Base-by-base conservation (phyloP, 2,329 filamentous ascomycete species). In the Juglanconis oblonga region DNA sequence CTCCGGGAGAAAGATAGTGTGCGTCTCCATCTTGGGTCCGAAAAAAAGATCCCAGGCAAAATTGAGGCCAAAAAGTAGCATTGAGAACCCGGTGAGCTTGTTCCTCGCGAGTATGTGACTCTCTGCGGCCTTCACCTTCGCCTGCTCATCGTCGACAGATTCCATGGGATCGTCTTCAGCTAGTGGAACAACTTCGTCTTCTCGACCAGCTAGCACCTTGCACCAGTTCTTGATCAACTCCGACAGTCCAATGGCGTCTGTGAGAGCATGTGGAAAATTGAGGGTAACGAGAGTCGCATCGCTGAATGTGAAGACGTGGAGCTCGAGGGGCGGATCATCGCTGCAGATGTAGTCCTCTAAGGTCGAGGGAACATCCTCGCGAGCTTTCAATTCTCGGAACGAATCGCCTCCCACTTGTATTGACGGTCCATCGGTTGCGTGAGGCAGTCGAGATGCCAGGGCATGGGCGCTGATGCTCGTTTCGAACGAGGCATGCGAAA, bases 261-360 rank as follows among this genome's bases (percentile, higher is more conserved):
- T 75, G 3, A 81, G 65, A 0, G 75, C 75, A 65, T 84, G 82
- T 1, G 77, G 74, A 69, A 73, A 81, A 2, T 70, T 69, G 1
- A 84, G 63, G 0, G 72, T 71, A 1, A 84, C 69, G 0, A 84
- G 65, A 0, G 81, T 84, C 0, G 79, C 77, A 57, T 85, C 77
- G 4, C 64, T 67, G 65, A 84, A 84, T 0, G 75, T 73, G 3
- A 76, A 74, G 48, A 83, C 70, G 61, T 81, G 78, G 3, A 84
- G 69, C 8, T 73, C 73, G 7, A 84, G 65, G 64, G 78, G 76
- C 1, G 81, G 81, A 32, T 64, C 67, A 65, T 82, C 79, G 4
- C 67, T 63, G 44, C 68, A 66, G 14, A 79, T 49, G 62, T 76
- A 79, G 57, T 81, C 78, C 1, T 71, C 66, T 0, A 79, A 62